phyloP scores from a whole-genome alignment of 441 rosid species.

The Gossypium davidsonii region DNA sequence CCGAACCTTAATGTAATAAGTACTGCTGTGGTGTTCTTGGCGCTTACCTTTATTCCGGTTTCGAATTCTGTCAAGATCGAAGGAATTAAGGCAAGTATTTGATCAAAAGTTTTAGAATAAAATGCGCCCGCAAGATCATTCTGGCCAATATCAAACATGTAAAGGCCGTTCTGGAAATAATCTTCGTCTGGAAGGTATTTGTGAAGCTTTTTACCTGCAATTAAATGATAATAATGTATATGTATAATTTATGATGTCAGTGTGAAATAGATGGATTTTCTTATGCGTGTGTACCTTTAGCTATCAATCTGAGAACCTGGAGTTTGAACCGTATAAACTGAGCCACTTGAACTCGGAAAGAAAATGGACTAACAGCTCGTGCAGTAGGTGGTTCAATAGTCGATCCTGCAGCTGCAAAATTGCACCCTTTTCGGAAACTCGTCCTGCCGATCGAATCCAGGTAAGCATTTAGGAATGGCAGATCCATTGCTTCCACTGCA shows the following conservation, averaged over 20 bases:
- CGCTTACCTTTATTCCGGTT: conserved; percentile 57
- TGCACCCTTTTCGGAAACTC: conserved; percentile 72
- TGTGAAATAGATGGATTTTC: not conserved
- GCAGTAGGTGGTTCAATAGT: conserved; percentile 71
- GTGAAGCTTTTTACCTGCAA: conserved; percentile 45
- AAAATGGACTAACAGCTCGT: conserved; percentile 69
- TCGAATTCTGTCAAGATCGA: conserved; percentile 61
- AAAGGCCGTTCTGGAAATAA: conserved; percentile 62
- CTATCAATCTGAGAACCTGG: conserved; percentile 51
- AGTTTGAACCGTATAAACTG: conserved; percentile 78
- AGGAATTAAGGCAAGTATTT: conserved; percentile 72
- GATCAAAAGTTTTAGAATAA: conserved; percentile 76
- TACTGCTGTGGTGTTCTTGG: not conserved
- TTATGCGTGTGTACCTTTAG: conserved; percentile 36
- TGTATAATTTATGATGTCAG: not conserved
- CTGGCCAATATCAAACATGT: conserved; percentile 93
- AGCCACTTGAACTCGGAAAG: conserved; percentile 70
- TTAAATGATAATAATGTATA: not conserved
- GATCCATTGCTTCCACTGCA: conserved; percentile 91
- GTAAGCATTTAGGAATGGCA: conserved; percentile 82
- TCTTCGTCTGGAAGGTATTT: conserved; percentile 63
- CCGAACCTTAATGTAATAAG: not conserved
- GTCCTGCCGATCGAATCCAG: conserved; percentile 76
- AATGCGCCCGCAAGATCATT: conserved; percentile 94
- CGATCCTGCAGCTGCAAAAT: conserved; percentile 93